Evolutionary conservation across 495 filamentous ascomycete genomes (phyloP).

Genomic region (Diplogelasinospora grovesii): DNA sequence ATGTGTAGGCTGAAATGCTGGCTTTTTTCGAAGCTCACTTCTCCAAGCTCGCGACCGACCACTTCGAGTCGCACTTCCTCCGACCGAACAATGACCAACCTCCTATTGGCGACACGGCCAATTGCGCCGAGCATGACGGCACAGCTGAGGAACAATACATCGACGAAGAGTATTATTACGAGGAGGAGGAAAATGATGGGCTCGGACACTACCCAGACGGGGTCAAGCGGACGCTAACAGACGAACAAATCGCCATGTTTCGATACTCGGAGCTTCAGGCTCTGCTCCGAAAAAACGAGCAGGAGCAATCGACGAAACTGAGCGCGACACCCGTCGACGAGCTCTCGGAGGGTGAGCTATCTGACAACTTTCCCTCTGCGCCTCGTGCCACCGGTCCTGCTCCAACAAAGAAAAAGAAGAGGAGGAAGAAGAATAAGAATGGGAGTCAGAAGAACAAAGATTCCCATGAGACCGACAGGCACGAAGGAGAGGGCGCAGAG

Average conservation of each 20-base stretch:
- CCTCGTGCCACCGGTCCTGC: slow-evolving; percentile 18
- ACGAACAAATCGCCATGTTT: slow-evolving; percentile 87
- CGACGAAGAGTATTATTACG: slow-evolving; percentile 29
- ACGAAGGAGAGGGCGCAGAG: slow-evolving; percentile 36
- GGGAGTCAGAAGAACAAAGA: no score
- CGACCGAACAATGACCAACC: slow-evolving; percentile 14
- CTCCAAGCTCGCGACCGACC: slow-evolving; percentile 32
- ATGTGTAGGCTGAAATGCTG: slow-evolving; percentile 59
- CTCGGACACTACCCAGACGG: slow-evolving; percentile 89
- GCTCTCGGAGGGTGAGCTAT: slow-evolving; percentile 24
- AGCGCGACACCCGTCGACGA: slow-evolving; percentile 8
- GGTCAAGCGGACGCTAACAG: slow-evolving; percentile 82
- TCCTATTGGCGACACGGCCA: no score
- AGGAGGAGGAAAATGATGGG: slow-evolving; percentile 57
- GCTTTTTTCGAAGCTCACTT: slow-evolving; percentile 65
- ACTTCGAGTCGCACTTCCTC: slow-evolving; percentile 46
- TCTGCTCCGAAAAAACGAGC: slow-evolving; percentile 47
- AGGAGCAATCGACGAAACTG: slow-evolving; percentile 11
- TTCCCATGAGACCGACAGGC: no score
- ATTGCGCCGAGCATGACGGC: slow-evolving; percentile 6
- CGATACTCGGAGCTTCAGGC: slow-evolving; percentile 80
- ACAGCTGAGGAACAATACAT: slow-evolving; percentile 10
- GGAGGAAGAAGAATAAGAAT: slow-evolving; percentile 28
- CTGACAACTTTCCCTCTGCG: slow-evolving; percentile 21
- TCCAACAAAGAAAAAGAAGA: slow-evolving; percentile 21